These are phyloP conservation scores for Conringia planisiliqua DNA, from an alignment of 345 rosid species.

Conservation along the genomic window DNA sequence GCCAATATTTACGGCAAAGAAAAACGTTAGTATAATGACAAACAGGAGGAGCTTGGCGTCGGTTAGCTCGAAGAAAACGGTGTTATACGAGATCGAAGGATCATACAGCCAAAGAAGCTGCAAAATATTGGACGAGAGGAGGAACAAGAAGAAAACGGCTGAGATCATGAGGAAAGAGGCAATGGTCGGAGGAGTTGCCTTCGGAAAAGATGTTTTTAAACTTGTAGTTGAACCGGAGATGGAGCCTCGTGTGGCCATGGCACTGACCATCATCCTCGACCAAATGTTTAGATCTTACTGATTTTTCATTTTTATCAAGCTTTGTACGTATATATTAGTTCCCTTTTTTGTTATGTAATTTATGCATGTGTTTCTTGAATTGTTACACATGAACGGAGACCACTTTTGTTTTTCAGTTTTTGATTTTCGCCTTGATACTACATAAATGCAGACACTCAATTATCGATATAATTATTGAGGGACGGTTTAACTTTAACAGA, in stretches of 20 bases:
- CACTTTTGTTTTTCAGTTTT: neutral
- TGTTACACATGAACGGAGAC: conserved; percentile 9
- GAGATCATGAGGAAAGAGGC: conserved; percentile 75
- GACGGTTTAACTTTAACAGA: neutral
- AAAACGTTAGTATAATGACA: conserved; percentile 45
- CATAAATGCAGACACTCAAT: neutral
- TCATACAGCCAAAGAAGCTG: conserved; percentile 68
- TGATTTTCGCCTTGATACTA: neutral
- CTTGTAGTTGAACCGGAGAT: conserved; percentile 65
- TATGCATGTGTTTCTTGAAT: conserved; percentile 9
- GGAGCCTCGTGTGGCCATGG: conserved; percentile 67
- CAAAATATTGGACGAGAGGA: conserved; percentile 54
- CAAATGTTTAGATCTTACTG: conserved; percentile 75
- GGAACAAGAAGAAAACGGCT: conserved; percentile 39
- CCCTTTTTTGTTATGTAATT: conserved; percentile 12
- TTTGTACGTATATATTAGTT: conserved; percentile 14
- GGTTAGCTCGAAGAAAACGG: conserved; percentile 31
- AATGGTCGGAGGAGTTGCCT: conserved; percentile 52
- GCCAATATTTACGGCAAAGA: conserved; percentile 54
- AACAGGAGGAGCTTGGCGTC: conserved; percentile 54
- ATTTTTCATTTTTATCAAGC: conserved; percentile 1
- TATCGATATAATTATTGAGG: neutral
- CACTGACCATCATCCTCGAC: conserved; percentile 76
- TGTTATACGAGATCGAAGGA: conserved; percentile 70
- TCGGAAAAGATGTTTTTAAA: conserved; percentile 74